Percentiles rank a stretch among this genome's conserved stretches.
phyloP scores from a whole-genome alignment of 2,329 filamentous ascomycete species.

The Epichloe uncinata region DNA sequence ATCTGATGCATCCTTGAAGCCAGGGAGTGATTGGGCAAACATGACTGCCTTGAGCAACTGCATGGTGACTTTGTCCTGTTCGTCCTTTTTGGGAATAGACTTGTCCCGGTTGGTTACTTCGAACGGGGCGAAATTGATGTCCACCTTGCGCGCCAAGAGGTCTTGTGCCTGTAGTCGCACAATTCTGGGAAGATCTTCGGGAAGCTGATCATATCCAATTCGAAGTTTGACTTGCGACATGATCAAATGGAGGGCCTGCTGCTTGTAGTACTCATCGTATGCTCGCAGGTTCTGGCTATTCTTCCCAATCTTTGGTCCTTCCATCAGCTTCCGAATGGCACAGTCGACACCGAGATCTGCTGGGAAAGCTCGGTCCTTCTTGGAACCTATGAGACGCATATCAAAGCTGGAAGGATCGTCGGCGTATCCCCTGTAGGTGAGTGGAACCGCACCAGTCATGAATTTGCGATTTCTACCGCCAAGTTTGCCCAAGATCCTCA shows the following conservation, averaged over 20 bases:
- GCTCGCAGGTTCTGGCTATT: conserved; percentile 40
- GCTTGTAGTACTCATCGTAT: conserved; percentile 75
- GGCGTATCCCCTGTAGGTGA: conserved; percentile 71
- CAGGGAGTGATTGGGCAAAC: conserved; percentile 68
- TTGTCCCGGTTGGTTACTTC: conserved; percentile 65
- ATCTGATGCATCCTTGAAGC: conserved; percentile 64
- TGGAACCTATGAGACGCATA: conserved; percentile 76
- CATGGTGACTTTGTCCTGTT: conserved; percentile 70
- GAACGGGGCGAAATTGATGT: conserved; percentile 57
- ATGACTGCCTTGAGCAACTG: conserved; percentile 82
- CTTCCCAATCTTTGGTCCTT: conserved; percentile 53
- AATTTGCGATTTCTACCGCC: conserved; percentile 93
- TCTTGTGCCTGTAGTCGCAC: conserved; percentile 86
- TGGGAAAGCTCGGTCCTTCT: conserved; percentile 78
- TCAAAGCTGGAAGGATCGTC: conserved; percentile 85
- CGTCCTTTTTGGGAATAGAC: conserved; percentile 82
- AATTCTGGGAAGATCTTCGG: conserved; percentile 75
- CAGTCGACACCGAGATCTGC: conserved; percentile 76
- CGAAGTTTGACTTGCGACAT: conserved; percentile 82
- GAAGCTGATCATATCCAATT: conserved; percentile 74
- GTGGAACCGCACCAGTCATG: conserved; percentile 75
- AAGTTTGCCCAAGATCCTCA: conserved; percentile 92
- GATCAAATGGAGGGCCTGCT: conserved; percentile 79
- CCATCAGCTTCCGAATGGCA: conserved; percentile 77
- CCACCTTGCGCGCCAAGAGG: conserved; percentile 56